Conservation (phyloP, 768 basidiomycete genomes). For the Hygrocybe punicea region DNA sequence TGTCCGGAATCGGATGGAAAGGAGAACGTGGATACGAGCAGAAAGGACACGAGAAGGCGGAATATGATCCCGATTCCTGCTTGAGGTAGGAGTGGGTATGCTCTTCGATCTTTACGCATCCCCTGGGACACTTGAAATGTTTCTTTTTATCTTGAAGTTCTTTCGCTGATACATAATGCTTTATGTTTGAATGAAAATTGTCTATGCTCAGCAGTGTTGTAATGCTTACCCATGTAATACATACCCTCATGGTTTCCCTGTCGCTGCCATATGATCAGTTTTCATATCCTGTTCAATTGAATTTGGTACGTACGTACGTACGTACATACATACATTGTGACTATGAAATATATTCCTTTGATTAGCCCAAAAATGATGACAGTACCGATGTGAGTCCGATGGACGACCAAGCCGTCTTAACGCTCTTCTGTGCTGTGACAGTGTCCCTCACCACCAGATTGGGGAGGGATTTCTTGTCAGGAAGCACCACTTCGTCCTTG, state of each 20-base stretch:
- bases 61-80: constrained; percentile 35
- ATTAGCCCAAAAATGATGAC: neutral
- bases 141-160: neutral
- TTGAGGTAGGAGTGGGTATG: constrained; percentile 10
- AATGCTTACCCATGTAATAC: too few species aligned
- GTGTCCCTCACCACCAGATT: constrained; percentile 39
- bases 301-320: too few species aligned
- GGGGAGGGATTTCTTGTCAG: constrained; percentile 44
- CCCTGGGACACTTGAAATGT: neutral
- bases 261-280: too few species aligned
- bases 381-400: neutral
- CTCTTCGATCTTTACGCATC: neutral
- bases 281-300: too few species aligned
- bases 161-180: neutral
- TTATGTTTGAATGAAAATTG: too few species aligned
- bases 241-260: too few species aligned
- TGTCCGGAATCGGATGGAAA: constrained; percentile 52
- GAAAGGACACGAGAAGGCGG: constrained; percentile 26
- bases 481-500: constrained; percentile 41
- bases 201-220: too few species aligned
- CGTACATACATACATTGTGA: too few species aligned
- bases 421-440: constrained; percentile 8
- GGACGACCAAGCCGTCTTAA: neutral
- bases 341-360: neutral
- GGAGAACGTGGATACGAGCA: constrained; percentile 47